Conservation (phyloP, 164 flowering plant species). For the Kalanchoe fedtschenkoi region DNA sequence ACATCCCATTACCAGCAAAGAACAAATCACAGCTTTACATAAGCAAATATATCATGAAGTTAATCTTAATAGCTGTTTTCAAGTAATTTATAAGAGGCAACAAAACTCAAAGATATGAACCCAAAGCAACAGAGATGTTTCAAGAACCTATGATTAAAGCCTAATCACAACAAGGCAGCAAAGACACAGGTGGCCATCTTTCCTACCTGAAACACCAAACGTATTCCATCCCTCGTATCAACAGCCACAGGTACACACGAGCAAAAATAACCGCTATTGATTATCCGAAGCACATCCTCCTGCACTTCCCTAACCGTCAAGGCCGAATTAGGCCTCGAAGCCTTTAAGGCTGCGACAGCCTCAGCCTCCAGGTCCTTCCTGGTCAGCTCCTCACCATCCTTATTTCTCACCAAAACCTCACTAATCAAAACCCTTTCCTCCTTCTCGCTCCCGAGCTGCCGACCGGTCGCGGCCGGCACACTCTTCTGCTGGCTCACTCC, state of each 20-base stretch:
- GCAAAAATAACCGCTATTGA: slow-evolving; percentile 73
- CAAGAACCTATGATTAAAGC: not conserved
- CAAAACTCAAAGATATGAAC: too few relatives aligned
- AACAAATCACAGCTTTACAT: not conserved
- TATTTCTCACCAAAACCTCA: slow-evolving; percentile 80
- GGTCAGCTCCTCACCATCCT: slow-evolving; percentile 93
- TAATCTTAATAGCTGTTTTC: not conserved
- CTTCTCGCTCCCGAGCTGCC: slow-evolving; percentile 21
- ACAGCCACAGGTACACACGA: slow-evolving; percentile 95
- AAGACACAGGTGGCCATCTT: too few relatives aligned
- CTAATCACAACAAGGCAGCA: not conserved
- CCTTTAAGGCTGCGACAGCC: slow-evolving; percentile 63
- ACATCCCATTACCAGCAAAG: not conserved
- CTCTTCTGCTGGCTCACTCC: slow-evolving; percentile 4
- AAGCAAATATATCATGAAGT: not conserved
- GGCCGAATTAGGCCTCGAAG: slow-evolving; percentile 73
- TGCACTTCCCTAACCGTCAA: slow-evolving; percentile 84
- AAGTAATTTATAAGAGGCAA: too few relatives aligned
- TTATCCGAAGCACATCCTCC: slow-evolving; percentile 88
- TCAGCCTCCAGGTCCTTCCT: slow-evolving; percentile 83
- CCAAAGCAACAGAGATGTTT: too few relatives aligned
- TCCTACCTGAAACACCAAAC: slow-evolving; percentile 80
- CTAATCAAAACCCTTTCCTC: slow-evolving; percentile 95
- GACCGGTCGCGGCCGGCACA: not conserved
- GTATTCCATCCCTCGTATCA: slow-evolving; percentile 90